Conservation (phyloP, 2,329 filamentous ascomycete genomes). For the Aspergillus sp. region DNA sequence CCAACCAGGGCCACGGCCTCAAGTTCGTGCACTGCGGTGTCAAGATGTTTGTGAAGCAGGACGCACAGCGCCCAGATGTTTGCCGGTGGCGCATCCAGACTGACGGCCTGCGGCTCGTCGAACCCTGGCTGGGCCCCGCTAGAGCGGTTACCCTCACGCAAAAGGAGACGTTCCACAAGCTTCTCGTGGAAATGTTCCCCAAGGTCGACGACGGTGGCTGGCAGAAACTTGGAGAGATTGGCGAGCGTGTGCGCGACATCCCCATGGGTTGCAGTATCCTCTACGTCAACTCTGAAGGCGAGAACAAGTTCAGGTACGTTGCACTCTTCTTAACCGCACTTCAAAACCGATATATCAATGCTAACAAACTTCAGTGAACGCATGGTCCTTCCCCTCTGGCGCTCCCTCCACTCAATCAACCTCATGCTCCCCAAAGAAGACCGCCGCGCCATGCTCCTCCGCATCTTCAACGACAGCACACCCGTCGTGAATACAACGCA, state of each 20-base stretch:
- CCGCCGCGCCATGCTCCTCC: constrained; percentile 84
- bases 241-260: constrained; percentile 76
- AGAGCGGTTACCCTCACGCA: constrained; percentile 76
- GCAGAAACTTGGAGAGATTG: constrained; percentile 82
- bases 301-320: constrained; percentile 60
- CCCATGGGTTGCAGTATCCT: constrained; percentile 92
- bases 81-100: constrained; percentile 96
- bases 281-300: constrained; percentile 72
- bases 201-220: constrained; percentile 77
- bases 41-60: constrained; percentile 99
- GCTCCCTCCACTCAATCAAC: constrained; percentile 88
- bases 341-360: background rate
- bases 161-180: constrained; percentile 76
- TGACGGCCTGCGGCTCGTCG: constrained; percentile 87
- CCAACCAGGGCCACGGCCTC: constrained; percentile 88
- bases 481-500: constrained; percentile 70
- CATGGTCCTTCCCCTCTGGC: constrained; percentile 92
- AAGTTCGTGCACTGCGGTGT: constrained; percentile 97
- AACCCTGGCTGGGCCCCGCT: constrained; percentile 82
- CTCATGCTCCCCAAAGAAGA: constrained; percentile 99
- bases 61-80: constrained; percentile 81
- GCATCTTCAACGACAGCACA: constrained; percentile 87
- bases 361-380: constrained; percentile 60
- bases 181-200: constrained; percentile 96
- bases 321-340: background rate